Evolutionary conservation across 495 filamentous ascomycete species (phyloP).

Genomic region (Penicillium parvum): DNA sequence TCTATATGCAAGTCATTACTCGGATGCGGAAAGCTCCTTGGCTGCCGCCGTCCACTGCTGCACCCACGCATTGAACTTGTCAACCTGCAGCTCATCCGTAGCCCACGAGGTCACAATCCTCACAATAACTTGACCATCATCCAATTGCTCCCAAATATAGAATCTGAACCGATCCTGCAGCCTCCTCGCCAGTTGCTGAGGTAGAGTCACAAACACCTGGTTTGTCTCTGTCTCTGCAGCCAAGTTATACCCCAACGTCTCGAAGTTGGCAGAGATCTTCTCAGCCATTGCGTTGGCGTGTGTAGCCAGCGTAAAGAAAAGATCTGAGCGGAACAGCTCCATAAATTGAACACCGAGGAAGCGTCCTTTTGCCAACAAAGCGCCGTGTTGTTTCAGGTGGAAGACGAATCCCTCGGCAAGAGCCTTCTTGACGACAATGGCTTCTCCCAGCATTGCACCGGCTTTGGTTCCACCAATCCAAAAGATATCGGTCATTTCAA

Average conservation of each 20-base stretch:
- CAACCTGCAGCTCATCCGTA: slow-evolving; percentile 32
- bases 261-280: slow-evolving; percentile 29
- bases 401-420: slow-evolving; percentile 40
- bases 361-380: slow-evolving; percentile 41
- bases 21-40: slow-evolving; percentile 5
- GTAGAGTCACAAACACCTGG: slow-evolving; percentile 33
- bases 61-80: slow-evolving; percentile 33
- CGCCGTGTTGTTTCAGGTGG: slow-evolving; percentile 43
- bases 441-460: slow-evolving; percentile 41
- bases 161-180: slow-evolving; percentile 32
- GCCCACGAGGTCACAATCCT: slow-evolving; percentile 39
- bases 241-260: slow-evolving; percentile 26
- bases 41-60: slow-evolving; percentile 21
- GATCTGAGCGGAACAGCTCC: slow-evolving; percentile 36
- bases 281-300: slow-evolving; percentile 41
- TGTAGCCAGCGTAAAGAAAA: slow-evolving; percentile 37
- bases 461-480: slow-evolving; percentile 47
- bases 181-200: slow-evolving; percentile 14
- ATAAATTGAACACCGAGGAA: slow-evolving; percentile 41
- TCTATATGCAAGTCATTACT: slow-evolving; percentile 3
- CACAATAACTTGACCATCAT: slow-evolving; percentile 22
- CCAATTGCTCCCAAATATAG: slow-evolving; percentile 33
- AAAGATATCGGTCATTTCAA: slow-evolving; percentile 40
- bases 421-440: slow-evolving; percentile 34
- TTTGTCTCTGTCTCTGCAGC: slow-evolving; percentile 34